A percentile compares a stretch with the other conserved stretches of the same genome.
Conservation (phyloP, 495 filamentous ascomycete species). For the Trichoderma virens region DNA sequence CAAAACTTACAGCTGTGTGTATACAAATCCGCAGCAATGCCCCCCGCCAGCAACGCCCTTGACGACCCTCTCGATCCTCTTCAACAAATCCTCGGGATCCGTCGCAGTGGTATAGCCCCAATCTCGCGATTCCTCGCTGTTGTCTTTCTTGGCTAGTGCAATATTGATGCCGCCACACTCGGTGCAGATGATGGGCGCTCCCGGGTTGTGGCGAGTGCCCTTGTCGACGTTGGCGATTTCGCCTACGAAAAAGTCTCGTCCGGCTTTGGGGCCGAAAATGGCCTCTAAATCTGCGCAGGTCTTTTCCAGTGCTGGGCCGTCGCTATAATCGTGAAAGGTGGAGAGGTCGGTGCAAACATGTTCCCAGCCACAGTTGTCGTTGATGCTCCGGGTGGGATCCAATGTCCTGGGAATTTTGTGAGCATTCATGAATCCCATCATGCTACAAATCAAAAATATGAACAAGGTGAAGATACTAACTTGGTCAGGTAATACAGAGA, state of each 20-base stretch:
- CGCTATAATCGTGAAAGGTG: conserved; percentile 55
- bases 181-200: conserved; percentile 48
- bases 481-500: conserved; percentile 52
- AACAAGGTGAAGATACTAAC: conserved; percentile 23
- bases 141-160: conserved; percentile 29
- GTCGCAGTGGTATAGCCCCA: conserved; percentile 32
- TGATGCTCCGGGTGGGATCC: conserved; percentile 50
- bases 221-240: conserved; percentile 33
- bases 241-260: conserved; percentile 41
- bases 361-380: conserved; percentile 61
- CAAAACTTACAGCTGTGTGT: conserved; percentile 24
- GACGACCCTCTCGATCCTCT: conserved; percentile 20
- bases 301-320: conserved; percentile 37
- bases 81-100: conserved; percentile 24
- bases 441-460: neutral
- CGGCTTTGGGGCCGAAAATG: conserved; percentile 38
- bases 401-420: conserved; percentile 28
- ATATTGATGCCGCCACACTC: conserved; percentile 58
- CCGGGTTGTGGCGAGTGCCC: conserved; percentile 35
- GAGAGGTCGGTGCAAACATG: conserved; percentile 50
- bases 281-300: conserved; percentile 37
- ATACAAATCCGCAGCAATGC: conserved; percentile 25
- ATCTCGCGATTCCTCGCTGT: conserved; percentile 17
- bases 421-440: conserved; percentile 10
- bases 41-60: conserved; percentile 22